Base-by-base conservation (phyloP, 2,329 filamentous ascomycete genomes). In the Fusarium decemcellulare region DNA sequence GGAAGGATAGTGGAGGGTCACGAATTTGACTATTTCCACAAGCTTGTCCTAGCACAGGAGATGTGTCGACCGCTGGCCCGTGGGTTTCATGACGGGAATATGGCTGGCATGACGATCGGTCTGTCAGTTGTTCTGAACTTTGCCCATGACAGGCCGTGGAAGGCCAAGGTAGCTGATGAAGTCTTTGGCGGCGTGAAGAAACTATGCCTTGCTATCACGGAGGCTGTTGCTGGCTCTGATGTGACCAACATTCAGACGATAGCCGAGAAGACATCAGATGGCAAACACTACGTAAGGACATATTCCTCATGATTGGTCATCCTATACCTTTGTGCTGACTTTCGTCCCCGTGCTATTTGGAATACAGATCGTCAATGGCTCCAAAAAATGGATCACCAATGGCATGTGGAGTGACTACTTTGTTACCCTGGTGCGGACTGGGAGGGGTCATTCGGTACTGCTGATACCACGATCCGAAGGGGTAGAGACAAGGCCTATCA, bases 1-100 rank as follows among this genome's bases (percentile, higher is more conserved):
- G 87, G 86, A 63, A 93, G 92, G 46, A 91, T 85, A 15, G 86
- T 94, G 58, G 88, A 92, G 76, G 92, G 92, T 53, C 89, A 94
- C 79, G 91, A 95, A 67, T 97, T 95, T 73, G 93, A 97, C 79
- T 95, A 94, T 80, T 93, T 97, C 81, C 93, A 96, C 79, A 93
- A 96, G 77, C 78, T 96, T 77, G 88, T 97, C 69, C 84, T 92
- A 55, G 83, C 85, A 9, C 93, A 97, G 81, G 94, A 97, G 80
- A 81, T 93, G 70, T 85, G 87, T 2, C 86, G 94, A 34, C 84
- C 88, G 8, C 93, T 92, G 78, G 90, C 92, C 30, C 84, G 93
- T 73, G 94, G 93, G 1, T 97, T 96, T 81, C 90, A 93, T 78
- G 94, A 97, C 77, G 94, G 93, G 5, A 95, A 94, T 80, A 89